These are phyloP conservation scores for Aphanomyces euteiches DNA, from an alignment of 352 stramenopile species.

Conservation along the genomic window DNA sequence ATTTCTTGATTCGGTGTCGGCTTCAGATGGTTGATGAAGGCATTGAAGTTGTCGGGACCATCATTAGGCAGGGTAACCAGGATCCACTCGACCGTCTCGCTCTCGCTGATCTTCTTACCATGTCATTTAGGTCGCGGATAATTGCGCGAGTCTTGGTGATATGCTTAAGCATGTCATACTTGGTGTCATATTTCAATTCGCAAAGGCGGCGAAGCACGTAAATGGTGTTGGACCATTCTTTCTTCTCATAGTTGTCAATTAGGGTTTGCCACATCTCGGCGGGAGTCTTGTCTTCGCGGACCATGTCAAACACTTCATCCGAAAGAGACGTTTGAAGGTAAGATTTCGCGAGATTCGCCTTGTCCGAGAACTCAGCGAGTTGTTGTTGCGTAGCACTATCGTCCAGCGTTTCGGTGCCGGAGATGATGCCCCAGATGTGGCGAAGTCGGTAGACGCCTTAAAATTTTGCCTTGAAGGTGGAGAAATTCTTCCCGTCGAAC, in stretches of 20 bases:
- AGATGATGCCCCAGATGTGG: slow-evolving; percentile 4
- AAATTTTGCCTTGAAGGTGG: background rate
- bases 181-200: background rate
- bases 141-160: background rate
- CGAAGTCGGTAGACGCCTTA: background rate
- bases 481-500: background rate
- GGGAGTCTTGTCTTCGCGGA: background rate
- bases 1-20: background rate
- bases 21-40: slow-evolving; percentile 1
- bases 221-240: slow-evolving; percentile 2
- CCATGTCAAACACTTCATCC: no score
- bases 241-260: background rate
- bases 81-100: background rate
- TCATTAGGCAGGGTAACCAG: background rate
- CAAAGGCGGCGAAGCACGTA: background rate
- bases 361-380: background rate
- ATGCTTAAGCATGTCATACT: background rate
- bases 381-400: background rate
- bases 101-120: background rate
- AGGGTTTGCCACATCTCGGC: slow-evolving; percentile 1
- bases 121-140: background rate
- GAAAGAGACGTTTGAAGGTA: slow-evolving; percentile 1
- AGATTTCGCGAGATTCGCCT: background rate
- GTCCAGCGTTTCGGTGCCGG: background rate
- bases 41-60: background rate